Evolutionary conservation across 1,139 yeast genomes (phyloP), one percentile per base, ranked within the genome.

Genomic region (Kodamaea sp.): DNA sequence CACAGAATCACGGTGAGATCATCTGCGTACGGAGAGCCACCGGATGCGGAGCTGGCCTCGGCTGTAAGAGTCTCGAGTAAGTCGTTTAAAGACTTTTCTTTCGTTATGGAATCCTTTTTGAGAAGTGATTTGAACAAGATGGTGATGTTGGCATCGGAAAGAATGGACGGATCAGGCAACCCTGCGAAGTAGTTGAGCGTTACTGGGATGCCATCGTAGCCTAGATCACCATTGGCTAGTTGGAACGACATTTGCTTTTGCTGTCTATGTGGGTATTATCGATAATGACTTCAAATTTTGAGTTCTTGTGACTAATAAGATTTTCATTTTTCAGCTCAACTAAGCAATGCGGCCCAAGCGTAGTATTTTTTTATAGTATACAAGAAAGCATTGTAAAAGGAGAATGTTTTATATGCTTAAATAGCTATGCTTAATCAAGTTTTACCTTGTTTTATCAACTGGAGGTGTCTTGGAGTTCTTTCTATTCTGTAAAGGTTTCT

Each of bases 71-170:
- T 22, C 6, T 35, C 42, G 15, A 43, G 41, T 22, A 90, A 60
- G 24, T 86, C 95, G 8, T 49, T 58, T 22, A 88, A 62, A 0
- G 95, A 89, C 51, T 83, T 85, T 49, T 88, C 96, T 52, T 82
- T 85, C 0, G 98, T 92, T 15, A 79, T 81, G 10, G 84, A 73
- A 50, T 89, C 96, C 51, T 85, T 78, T 57, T 89, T 90, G 53
- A 82, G 54, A 28, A 90, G 59, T 11, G 84, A 78, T 54, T 86
- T 89, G 66, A 89, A 84, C 9, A 81, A 66, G 13, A 90, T 69
- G 24, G 74, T 74, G 35, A 85, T 53, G 16, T 74, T 73, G n/a
- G 90, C 70, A 35, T 80, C 73, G 3, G 61, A 44, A n/a, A 90
- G 56, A n/a, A 60, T 50, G 23, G 71, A 67, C 2, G 81, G 76